phyloP scores from a whole-genome alignment of 2,329 filamentous ascomycete genomes.

The Septoria petroselini region DNA sequence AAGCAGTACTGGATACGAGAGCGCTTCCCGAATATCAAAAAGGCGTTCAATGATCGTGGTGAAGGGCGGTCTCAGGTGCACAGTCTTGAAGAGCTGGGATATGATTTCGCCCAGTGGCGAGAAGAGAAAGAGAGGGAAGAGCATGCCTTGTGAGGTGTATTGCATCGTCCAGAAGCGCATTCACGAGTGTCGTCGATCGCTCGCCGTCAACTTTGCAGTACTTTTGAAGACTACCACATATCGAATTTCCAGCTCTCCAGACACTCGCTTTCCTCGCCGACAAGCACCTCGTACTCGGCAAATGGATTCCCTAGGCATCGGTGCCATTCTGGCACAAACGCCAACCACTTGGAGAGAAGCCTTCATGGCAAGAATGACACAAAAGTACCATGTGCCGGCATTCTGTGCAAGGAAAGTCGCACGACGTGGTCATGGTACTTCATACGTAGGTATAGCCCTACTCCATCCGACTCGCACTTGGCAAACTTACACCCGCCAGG shows the following conservation, averaged over 20 bases:
- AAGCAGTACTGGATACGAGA: slow-evolving; percentile 69
- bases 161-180: neutral
- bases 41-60: slow-evolving; percentile 66
- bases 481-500: neutral
- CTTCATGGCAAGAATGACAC: too few species aligned
- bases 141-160: slow-evolving; percentile 1
- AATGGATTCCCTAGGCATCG: neutral
- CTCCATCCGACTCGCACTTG: too few species aligned
- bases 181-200: neutral
- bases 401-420: neutral
- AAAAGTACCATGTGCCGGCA: neutral
- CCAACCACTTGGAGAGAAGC: too few species aligned
- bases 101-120: slow-evolving; percentile 37
- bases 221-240: too few species aligned
- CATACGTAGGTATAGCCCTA: neutral
- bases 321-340: too few species aligned
- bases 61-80: slow-evolving; percentile 56
- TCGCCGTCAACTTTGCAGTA: too few species aligned
- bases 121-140: slow-evolving; percentile 23
- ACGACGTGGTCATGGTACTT: slow-evolving; percentile 3
- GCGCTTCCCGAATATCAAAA: slow-evolving; percentile 66
- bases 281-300: too few species aligned
- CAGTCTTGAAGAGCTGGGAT: slow-evolving; percentile 67
- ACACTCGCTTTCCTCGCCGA: neutral
- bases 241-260: too few species aligned